Conservation (phyloP, 1,284 basidiomycete genomes). For the Erythrobasidium hasegawianum region DNA sequence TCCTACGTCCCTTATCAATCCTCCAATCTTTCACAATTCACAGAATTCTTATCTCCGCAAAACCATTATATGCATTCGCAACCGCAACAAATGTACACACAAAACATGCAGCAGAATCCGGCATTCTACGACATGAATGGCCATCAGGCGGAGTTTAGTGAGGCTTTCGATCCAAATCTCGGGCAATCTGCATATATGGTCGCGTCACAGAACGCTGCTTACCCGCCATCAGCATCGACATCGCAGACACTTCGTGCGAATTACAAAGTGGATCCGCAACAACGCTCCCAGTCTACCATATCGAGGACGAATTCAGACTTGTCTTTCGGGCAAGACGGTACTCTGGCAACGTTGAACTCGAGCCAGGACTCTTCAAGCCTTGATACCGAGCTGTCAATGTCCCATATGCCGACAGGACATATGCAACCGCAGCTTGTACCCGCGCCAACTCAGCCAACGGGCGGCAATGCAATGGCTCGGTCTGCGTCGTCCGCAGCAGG, state of each 20-base stretch:
- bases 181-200: no score
- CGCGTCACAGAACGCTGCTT: no score
- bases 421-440: neutral
- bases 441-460: slow-evolving; percentile 4
- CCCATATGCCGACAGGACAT: neutral
- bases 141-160: no score
- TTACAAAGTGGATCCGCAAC: no score
- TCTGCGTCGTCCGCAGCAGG: slow-evolving; percentile 12
- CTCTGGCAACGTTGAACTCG: neutral
- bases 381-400: slow-evolving; percentile 18
- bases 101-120: neutral
- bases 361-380: slow-evolving; percentile 27
- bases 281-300: neutral
- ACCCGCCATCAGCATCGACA: no score
- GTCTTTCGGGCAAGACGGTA: neutral
- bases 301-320: neutral
- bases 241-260: no score
- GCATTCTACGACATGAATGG: no score
- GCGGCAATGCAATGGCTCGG: neutral
- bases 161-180: no score
- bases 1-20: neutral
- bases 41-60: neutral
- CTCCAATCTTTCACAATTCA: neutral
- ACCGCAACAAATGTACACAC: slow-evolving; percentile 14
- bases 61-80: neutral